These are phyloP conservation scores for Trichosporon ovoides DNA, from an alignment of 1,284 basidiomycete species.

Conservation along the genomic window DNA sequence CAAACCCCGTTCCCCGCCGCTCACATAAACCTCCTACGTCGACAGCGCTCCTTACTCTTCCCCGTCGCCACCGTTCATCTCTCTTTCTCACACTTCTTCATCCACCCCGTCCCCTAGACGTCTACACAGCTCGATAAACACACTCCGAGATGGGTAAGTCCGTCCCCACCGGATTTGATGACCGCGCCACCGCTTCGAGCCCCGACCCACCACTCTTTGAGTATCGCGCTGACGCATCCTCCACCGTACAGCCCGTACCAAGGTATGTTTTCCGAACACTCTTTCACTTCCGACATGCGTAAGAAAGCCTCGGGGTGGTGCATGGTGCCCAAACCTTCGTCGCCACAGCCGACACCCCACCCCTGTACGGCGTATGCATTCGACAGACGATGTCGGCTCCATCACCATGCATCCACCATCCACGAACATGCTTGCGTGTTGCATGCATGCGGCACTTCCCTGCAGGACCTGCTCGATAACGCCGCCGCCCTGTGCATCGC, in stretches of 20 bases:
- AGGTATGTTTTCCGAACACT: slow-evolving; percentile 10
- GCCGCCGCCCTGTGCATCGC: neutral
- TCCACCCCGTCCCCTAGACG: neutral
- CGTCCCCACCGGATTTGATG: neutral
- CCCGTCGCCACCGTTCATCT: slow-evolving; percentile 6
- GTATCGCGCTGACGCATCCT: slow-evolving; percentile 8
- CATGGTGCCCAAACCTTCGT: neutral
- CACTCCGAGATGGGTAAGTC: slow-evolving; percentile 13
- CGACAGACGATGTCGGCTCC: neutral
- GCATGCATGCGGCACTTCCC: neutral
- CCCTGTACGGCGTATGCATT: slow-evolving; percentile 1
- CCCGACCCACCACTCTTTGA: neutral
- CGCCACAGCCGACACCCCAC: slow-evolving; percentile 1
- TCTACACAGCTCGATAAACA: slow-evolving; percentile 4
- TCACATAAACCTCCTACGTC: slow-evolving; percentile 1
- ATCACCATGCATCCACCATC: slow-evolving; percentile 3
- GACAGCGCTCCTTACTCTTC: neutral
- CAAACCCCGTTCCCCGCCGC: neutral
- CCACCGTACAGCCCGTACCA: slow-evolving; percentile 20
- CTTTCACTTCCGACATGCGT: neutral
- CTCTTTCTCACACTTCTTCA: neutral
- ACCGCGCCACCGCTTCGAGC: neutral
- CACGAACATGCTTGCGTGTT: neutral
- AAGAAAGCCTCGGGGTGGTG: slow-evolving; percentile 4
- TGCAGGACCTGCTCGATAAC: slow-evolving; percentile 2